Percentiles rank a stretch among this genome's conserved stretches.
Conservation (phyloP, 352 stramenopile genomes). For the Plasmopara muralis region DNA sequence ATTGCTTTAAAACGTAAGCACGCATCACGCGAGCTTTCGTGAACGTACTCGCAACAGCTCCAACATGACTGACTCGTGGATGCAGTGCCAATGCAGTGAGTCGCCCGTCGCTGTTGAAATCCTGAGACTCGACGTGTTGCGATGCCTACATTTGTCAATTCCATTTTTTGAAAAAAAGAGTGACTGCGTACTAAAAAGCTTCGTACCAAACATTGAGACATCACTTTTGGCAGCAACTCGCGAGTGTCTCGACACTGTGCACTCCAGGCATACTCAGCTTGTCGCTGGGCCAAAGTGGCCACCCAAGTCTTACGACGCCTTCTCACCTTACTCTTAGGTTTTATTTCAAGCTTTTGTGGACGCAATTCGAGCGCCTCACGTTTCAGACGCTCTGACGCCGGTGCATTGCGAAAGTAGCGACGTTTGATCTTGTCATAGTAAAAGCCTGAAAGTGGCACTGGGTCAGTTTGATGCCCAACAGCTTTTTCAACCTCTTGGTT, state of each 20-base stretch:
- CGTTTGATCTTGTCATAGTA: constrained; percentile 48
- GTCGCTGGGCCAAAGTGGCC: constrained; percentile 24
- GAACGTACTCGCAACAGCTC: constrained; percentile 31
- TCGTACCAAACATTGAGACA: constrained; percentile 24
- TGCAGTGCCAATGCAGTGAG: constrained; percentile 34
- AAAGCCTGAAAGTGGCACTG: constrained; percentile 37
- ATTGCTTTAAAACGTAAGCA: neutral
- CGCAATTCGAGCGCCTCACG: constrained; percentile 20
- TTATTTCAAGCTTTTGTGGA: constrained; percentile 4
- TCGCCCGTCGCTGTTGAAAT: constrained; percentile 9
- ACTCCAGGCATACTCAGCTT: constrained; percentile 33
- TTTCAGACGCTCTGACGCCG: constrained; percentile 9
- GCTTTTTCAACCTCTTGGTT: constrained; percentile 8
- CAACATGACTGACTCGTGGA: constrained; percentile 18
- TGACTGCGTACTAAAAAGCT: neutral
- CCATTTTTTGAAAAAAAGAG: neutral
- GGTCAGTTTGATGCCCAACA: neutral
- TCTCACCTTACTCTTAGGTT: constrained; percentile 8
- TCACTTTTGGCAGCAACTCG: constrained; percentile 24
- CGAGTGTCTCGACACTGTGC: constrained; percentile 15
- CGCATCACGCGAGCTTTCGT: neutral
- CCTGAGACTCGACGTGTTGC: constrained; percentile 24
- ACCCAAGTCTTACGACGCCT: constrained; percentile 20
- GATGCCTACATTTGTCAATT: constrained; percentile 10
- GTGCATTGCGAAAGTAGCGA: constrained; percentile 44